A percentile compares a stretch with the other conserved stretches of the same genome.
Conservation (phyloP, 202 grass and related monocot species). For the Schoenoplectus triqueter region DNA sequence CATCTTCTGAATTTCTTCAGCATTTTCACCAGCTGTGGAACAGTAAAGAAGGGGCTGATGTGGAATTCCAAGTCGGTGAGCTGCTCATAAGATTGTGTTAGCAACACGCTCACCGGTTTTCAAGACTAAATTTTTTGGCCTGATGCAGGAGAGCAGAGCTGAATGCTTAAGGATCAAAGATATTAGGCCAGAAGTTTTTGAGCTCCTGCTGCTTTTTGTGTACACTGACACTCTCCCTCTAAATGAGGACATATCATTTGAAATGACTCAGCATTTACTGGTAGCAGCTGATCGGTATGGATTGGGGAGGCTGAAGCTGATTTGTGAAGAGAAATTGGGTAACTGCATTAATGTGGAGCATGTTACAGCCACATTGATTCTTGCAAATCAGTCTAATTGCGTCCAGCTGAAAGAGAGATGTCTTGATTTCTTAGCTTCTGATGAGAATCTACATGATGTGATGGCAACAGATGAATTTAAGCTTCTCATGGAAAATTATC, state of each 20-base stretch:
- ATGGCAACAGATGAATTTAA: background rate
- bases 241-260: background rate
- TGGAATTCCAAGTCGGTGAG: slow-evolving; percentile 6
- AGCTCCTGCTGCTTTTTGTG: background rate
- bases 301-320: slow-evolving; percentile 16
- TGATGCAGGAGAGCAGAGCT: background rate
- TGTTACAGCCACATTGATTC: background rate
- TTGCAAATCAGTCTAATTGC: background rate
- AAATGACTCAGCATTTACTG: slow-evolving; percentile 34
- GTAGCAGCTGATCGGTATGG: slow-evolving; percentile 23
- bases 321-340: slow-evolving; percentile 22
- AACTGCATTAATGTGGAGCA: background rate
- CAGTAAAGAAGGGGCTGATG: background rate
- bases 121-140: slow-evolving; percentile 16
- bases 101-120: background rate
- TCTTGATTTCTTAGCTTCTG: slow-evolving; percentile 13
- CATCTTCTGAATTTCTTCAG: background rate
- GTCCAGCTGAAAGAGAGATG: background rate
- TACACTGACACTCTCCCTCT: slow-evolving; percentile 1
- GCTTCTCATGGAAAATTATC: background rate
- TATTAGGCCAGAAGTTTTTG: slow-evolving; percentile 3
- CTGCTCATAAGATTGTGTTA: background rate
- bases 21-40: background rate
- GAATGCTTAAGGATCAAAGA: slow-evolving; percentile 21
- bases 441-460: background rate